Conservation (phyloP, 2,329 filamentous ascomycete species). For the Pseudogymnoascus sp. region DNA sequence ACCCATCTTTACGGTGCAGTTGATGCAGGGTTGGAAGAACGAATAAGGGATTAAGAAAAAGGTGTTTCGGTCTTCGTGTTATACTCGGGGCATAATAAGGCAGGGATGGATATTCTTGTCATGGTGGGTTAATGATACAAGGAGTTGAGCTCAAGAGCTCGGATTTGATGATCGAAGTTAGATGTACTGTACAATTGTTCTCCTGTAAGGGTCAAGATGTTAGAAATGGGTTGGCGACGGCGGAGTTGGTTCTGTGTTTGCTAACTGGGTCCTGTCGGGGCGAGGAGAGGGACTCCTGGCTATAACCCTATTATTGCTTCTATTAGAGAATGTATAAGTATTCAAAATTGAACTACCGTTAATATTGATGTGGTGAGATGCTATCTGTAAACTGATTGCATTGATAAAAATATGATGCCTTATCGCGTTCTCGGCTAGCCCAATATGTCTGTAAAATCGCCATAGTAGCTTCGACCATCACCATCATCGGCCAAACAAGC, state of each 20-base stretch:
- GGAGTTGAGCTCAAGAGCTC: neutral
- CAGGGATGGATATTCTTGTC: neutral
- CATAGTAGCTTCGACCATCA: neutral
- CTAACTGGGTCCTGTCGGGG: neutral
- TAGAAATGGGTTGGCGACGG: neutral
- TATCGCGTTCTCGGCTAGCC: neutral
- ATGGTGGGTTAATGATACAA: neutral
- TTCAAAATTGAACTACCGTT: neutral
- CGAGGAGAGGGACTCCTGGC: neutral
- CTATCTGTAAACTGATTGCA: neutral
- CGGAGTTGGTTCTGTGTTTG: neutral
- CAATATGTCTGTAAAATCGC: neutral
- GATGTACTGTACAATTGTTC: conserved; percentile 6
- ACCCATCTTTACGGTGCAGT: conserved; percentile 26
- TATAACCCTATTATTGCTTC: neutral
- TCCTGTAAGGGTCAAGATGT: neutral
- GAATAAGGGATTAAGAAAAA: neutral
- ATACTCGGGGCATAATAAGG: neutral
- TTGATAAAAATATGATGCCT: neutral
- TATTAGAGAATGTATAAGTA: conserved; percentile 1
- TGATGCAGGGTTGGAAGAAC: conserved; percentile 27
- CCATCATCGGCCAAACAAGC: neutral
- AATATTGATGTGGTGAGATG: neutral
- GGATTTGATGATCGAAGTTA: conserved; percentile 1
- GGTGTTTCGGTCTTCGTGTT: conserved; percentile 4